phyloP scores from a whole-genome alignment of 495 filamentous ascomycete species.

The Terfezia boudieri region DNA sequence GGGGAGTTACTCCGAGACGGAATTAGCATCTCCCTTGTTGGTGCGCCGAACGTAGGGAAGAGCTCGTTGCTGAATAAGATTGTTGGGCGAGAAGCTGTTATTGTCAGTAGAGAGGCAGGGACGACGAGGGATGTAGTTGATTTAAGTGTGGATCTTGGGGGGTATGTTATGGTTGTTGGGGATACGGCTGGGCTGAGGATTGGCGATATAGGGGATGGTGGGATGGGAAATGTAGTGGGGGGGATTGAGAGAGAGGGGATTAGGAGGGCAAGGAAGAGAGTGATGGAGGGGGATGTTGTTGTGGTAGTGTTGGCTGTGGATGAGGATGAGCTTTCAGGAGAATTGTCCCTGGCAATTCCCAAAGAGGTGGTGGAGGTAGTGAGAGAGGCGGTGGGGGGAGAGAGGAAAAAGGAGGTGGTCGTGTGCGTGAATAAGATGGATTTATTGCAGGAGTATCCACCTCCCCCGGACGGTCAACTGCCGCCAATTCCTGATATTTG shows the following conservation, averaged over 20 bases:
- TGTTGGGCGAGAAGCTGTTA: conserved; percentile 82
- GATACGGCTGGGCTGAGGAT: conserved; percentile 73
- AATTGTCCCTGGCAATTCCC: neutral
- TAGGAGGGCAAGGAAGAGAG: conserved; percentile 57
- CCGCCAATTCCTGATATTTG: too few species aligned
- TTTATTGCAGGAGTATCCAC: too few species aligned
- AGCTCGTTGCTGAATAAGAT: conserved; percentile 79
- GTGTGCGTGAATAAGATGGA: conserved; percentile 26
- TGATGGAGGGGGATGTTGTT: conserved; percentile 64
- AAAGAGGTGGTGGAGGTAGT: conserved; percentile 9
- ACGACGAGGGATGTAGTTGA: conserved; percentile 91
- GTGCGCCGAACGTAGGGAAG: conserved; percentile 87
- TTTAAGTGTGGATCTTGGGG: conserved; percentile 70
- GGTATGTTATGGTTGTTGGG: conserved; percentile 69
- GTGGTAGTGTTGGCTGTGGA: conserved; percentile 60
- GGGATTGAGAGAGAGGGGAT: conserved; percentile 75
- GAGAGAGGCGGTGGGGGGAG: neutral
- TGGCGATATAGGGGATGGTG: conserved; percentile 8
- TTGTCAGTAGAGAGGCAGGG: conserved; percentile 76
- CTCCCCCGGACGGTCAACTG: too few species aligned
- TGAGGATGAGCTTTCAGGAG: conserved; percentile 17
- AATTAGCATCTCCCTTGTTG: conserved; percentile 65
- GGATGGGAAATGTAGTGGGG: conserved; percentile 5
- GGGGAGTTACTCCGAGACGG: conserved; percentile 73
- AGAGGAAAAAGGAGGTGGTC: conserved; percentile 26